Evolutionary conservation across 2,329 filamentous ascomycete species (phyloP), one percentile per base, ranked within the genome.

Genomic region (Xylaria polymorpha): DNA sequence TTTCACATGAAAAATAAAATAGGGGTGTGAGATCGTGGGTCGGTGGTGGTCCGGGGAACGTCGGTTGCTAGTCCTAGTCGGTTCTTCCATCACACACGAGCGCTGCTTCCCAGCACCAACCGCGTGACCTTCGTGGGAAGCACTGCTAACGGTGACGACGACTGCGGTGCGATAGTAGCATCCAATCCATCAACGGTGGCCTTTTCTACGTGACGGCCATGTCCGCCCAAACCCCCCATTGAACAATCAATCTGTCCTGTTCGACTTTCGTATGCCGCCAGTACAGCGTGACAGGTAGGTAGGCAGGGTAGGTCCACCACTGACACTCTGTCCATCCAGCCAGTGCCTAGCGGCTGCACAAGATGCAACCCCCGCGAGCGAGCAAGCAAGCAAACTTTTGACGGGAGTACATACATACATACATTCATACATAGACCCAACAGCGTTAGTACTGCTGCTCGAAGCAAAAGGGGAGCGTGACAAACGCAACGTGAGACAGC

Each of bases 401-500:
- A 64, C 39, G 29, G 39, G 66, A 71, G 72, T 71, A 66, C 66
- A 72, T 71, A 68, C n/a, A 56, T 70, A 69, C 65, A n/a, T n/a
- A n/a, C n/a, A n/a, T n/a, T n/a, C n/a, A n/a, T n/a, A n/a, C n/a
- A n/a, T n/a, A n/a, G n/a, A n/a, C 70, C 55, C 72, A 73, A 74
- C 69, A 69, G 72, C 65, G 65, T 69, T 72, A 67, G 75, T 77
- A 72, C 66, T 73, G 75, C 74, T 71, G 58, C 67, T 57, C 37
- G 7, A 43, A 43, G 14, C 2, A 41, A 66, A 50, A 71, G 58
- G 22, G 32, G 43, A 22, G 51, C 22, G n/a, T 39, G 51, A 74
- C 75, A 78, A 78, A 77, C 75, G 73, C 72, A 69, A 70, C 65
- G 76, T 77, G 67, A 76, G 74, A 77, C 75, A 74, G 71, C 66